Base-by-base conservation (phyloP, 805 yeast species). In the Lipomyces chichibuensis region DNA sequence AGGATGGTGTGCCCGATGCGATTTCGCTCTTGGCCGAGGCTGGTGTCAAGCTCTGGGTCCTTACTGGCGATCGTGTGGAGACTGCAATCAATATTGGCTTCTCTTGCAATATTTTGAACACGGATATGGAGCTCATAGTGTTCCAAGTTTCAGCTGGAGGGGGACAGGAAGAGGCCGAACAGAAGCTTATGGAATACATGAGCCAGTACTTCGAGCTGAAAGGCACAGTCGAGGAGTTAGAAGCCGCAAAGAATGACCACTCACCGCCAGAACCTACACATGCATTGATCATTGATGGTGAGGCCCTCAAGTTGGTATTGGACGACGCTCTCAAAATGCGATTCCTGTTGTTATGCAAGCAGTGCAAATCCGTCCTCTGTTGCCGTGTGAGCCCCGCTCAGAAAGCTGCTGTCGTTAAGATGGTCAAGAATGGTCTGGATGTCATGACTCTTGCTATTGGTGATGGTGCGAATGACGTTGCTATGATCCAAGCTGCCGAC, bases 401-500 rank as follows among this genome's bases (percentile, higher is more conserved):
- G 76, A 90, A 90, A 78, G 96, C 95, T 2, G 84, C 84, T 17
- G 89, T 90, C 32, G 94, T 89, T 27, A 82, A 80, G 68, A 77
- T 87, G 80, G 92, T 90, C 33, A 88, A 88, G 75, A 80, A 82
- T 37, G 82, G 83, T 8, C 82, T 90, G 71, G 83, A 84, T 60
- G 95, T 90, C 43, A 88, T 89, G 87, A 89, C 95, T 0, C 81
- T 90, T 65, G 91, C 94, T 0, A 86, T 90, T 75, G 96, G 96
- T 39, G 96, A 90, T 75, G 96, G 96, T 70, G 91, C 95, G 32
- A 90, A 90, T 74, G 96, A 90, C 76, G 95, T 90, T 60, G 90
- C 95, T 8, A 90, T 90, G 96, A 90, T 90, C 69, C 94, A 89
- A 74, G 89, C 91, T 43, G 94, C 96, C 3, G 88, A 90, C 75